Base-by-base conservation (phyloP, 2,329 filamentous ascomycete species). In the Mollisiaceae sp. region DNA sequence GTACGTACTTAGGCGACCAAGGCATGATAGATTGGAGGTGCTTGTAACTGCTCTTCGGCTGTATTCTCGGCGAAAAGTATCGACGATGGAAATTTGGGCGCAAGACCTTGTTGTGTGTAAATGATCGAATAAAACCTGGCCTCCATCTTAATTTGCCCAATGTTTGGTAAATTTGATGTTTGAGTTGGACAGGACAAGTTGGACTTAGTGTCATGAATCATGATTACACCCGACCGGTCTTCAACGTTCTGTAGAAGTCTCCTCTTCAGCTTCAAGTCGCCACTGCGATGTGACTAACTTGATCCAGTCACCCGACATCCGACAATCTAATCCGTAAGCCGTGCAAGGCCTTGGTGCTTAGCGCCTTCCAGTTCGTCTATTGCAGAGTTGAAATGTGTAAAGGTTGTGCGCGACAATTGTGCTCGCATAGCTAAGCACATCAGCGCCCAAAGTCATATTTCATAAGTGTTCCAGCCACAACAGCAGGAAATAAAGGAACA, bases 371-470 rank as follows among this genome's bases (percentile, higher is more conserved):
- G 2, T 35, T 27, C 32, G 39, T 50, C 24, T 22, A 52, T 50
- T 8, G 41, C 58, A 20, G 58, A 60, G 27, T 60, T 60, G 22
- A 60, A 11, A 50, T n/a, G n/a, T 60, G 22, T 52, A 36, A 5
- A 27, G 5, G 18, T 22, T 56, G 32, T 22, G 15, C 11, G 22
- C 14, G 18, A 56, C 27, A 36, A 27, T 14, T n/a, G 54, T 55
- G 12, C 14, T 36, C 32, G 36, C 32, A 56, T n/a, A 56, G 8
- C 54, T 5, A 39, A 36, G 54, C 11, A 38, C 54, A 56, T 56
- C 15, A n/a, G 8, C 4, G 5, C 50, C 50, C 2, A 55, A 2
- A 32, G 50, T 27, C 45, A 52, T 52, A 52, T 52, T 52, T 52
- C n/a, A 52, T 18, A 27, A 18, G 5, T 4, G 24, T 52, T n/a